These are phyloP conservation scores for Arachis hypogaea DNA, from an alignment of 306 rosid genomes.

Conservation along the genomic window DNA sequence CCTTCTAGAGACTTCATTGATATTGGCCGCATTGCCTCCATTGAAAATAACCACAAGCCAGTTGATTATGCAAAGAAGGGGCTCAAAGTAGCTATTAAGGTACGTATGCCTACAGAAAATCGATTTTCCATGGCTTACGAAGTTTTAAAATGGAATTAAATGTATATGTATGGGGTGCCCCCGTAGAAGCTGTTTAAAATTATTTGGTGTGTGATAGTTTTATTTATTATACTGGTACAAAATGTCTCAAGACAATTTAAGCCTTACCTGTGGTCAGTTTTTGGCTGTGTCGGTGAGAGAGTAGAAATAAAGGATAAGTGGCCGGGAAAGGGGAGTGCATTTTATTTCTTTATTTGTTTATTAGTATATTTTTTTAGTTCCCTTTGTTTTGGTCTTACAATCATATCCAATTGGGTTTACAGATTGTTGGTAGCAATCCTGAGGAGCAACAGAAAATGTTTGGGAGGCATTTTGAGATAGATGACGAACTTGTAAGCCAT, in stretches of 20 bases:
- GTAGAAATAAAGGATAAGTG: constrained; percentile 16
- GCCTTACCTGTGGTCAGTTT: constrained; percentile 1
- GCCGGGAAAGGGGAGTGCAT: not conserved
- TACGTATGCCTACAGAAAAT: constrained; percentile 38
- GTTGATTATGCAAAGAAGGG: constrained; percentile 94
- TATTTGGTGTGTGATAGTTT: constrained; percentile 6
- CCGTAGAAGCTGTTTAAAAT: constrained; percentile 1
- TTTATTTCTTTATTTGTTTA: not conserved
- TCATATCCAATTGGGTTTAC: constrained; percentile 40
- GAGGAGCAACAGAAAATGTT: constrained; percentile 97
- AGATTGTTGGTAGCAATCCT: constrained; percentile 75
- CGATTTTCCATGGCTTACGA: not conserved
- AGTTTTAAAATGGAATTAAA: constrained; percentile 26
- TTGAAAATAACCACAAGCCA: constrained; percentile 87
- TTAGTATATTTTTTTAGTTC: not conserved
- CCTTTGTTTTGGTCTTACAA: constrained; percentile 14
- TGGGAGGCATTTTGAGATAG: constrained; percentile 93
- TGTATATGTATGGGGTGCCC: not conserved
- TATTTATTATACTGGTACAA: not conserved
- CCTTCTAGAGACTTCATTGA: constrained; percentile 85
- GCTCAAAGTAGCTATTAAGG: constrained; percentile 89
- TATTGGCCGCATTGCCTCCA: constrained; percentile 85
- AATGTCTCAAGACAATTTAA: constrained; percentile 5
- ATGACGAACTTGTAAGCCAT: constrained; percentile 94
- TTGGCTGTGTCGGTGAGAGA: constrained; percentile 14